Conservation (phyloP, 305 asterid species). For the Solanum chacoense region DNA sequence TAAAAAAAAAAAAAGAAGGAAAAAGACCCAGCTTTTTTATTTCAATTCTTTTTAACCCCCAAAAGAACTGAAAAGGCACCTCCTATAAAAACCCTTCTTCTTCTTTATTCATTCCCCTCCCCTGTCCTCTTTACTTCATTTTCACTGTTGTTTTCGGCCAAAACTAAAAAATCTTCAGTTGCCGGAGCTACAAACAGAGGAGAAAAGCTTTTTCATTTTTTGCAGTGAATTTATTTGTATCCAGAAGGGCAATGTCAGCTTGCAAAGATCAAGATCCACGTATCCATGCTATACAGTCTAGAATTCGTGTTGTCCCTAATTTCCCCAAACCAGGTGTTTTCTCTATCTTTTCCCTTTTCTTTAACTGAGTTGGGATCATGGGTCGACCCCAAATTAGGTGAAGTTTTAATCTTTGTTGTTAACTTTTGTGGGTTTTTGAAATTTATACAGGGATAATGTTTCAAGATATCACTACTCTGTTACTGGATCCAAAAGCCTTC, state of each 20-base stretch:
- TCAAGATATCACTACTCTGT: slow-evolving; percentile 73
- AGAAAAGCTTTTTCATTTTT: background rate
- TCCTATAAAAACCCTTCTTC: slow-evolving; percentile 4
- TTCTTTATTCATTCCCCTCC: background rate
- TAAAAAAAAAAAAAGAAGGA: background rate
- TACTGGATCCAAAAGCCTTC: slow-evolving; percentile 67
- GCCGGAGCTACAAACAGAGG: background rate
- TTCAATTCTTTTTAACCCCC: background rate
- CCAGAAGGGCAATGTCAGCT: slow-evolving; percentile 38
- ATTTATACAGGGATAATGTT: slow-evolving; percentile 63
- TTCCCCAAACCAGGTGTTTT: slow-evolving; percentile 56
- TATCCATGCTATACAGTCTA: slow-evolving; percentile 53
- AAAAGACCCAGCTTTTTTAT: background rate
- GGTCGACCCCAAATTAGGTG: background rate
- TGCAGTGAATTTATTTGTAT: background rate
- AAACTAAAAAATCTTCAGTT: background rate
- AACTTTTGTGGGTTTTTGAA: background rate
- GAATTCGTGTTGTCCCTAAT: slow-evolving; percentile 64
- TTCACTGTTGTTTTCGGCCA: background rate
- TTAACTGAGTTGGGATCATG: background rate
- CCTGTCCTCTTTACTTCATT: background rate
- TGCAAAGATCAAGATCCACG: slow-evolving; percentile 51
- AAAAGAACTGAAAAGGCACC: background rate
- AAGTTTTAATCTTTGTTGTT: background rate
- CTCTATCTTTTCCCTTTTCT: background rate